A percentile compares a stretch with the other conserved stretches of the same genome.
phyloP scores from a whole-genome alignment of 192 early-diverging fungal species.

The Backusella macrospora region DNA sequence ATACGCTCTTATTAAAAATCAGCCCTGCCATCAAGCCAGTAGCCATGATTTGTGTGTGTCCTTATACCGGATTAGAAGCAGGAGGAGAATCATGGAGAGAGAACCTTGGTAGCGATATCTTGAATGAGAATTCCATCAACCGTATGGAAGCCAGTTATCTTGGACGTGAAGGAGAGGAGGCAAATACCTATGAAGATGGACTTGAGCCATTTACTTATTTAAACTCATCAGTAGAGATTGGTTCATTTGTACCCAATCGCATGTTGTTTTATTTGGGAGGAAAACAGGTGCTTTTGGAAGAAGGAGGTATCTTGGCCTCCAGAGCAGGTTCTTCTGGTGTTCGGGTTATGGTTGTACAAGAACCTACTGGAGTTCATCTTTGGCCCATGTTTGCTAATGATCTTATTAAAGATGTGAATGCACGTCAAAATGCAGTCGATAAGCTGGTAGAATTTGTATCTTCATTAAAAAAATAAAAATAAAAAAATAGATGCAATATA shows the following conservation, averaged over 20 bases:
- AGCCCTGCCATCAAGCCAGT: neutral
- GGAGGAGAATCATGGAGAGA: constrained; percentile 27
- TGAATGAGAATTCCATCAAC: neutral
- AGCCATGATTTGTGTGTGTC: constrained; percentile 24
- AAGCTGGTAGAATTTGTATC: constrained; percentile 19
- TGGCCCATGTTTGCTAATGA: constrained; percentile 11
- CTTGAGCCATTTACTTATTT: constrained; percentile 2
- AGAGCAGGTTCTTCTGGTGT: constrained; percentile 14
- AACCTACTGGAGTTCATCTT: constrained; percentile 18
- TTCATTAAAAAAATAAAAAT: neutral
- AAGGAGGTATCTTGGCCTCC: constrained; percentile 21
- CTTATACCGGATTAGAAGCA: constrained; percentile 29
- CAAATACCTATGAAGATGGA: neutral
- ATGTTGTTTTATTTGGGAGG: constrained; percentile 25
- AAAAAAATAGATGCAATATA: no score
- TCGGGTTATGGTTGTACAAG: constrained; percentile 10
- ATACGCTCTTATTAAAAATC: constrained; percentile 8
- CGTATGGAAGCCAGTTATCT: constrained; percentile 25
- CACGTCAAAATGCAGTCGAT: constrained; percentile 7
- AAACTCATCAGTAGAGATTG: neutral
- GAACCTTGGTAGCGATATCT: constrained; percentile 9
- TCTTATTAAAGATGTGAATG: neutral
- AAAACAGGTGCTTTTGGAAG: constrained; percentile 24
- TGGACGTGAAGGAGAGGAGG: neutral
- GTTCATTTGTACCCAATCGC: neutral